A percentile compares a stretch with the other conserved stretches of the same genome.
These are phyloP conservation scores for Naganishia onofrii DNA, from an alignment of 768 basidiomycete species.

Conservation along the genomic window DNA sequence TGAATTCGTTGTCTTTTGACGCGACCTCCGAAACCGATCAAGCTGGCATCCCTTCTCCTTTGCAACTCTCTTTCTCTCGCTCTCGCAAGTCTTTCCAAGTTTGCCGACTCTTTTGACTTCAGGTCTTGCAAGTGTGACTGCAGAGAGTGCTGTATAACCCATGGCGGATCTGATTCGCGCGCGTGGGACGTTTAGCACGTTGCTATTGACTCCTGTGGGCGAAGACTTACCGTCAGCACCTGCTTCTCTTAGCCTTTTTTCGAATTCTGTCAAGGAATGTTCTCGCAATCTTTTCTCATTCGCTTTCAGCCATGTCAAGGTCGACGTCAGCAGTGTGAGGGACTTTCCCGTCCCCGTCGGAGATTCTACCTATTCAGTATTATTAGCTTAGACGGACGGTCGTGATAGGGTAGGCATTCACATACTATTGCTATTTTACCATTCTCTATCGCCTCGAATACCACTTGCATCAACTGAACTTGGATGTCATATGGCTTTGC, in stretches of 20 bases:
- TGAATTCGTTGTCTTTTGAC: not conserved
- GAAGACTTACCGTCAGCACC: constrained; percentile 40
- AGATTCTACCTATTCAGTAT: constrained; percentile 43
- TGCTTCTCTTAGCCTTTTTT: constrained; percentile 33
- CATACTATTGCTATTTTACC: constrained; percentile 69
- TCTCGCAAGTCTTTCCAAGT: constrained; percentile 32
- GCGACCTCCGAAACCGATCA: constrained; percentile 4
- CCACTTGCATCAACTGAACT: constrained; percentile 77
- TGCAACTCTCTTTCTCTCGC: constrained; percentile 43
- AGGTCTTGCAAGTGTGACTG: constrained; percentile 38
- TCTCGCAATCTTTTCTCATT: constrained; percentile 38
- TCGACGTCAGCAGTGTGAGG: constrained; percentile 47
- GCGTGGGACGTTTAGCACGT: not conserved
- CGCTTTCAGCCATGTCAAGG: constrained; percentile 45
- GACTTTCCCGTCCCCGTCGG: constrained; percentile 52
- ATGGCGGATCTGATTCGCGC: constrained; percentile 42
- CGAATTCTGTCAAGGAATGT: constrained; percentile 31
- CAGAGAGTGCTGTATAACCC: constrained; percentile 49
- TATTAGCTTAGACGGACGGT: not conserved
- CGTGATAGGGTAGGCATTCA: not conserved
- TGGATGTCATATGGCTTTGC: constrained; percentile 80
- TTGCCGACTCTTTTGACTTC: constrained; percentile 29
- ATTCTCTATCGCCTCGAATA: constrained; percentile 73
- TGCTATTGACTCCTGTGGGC: not conserved
- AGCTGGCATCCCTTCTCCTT: constrained; percentile 13